Evolutionary conservation across 1,284 basidiomycete genomes (phyloP).

Genomic region (Naganishia albida): DNA sequence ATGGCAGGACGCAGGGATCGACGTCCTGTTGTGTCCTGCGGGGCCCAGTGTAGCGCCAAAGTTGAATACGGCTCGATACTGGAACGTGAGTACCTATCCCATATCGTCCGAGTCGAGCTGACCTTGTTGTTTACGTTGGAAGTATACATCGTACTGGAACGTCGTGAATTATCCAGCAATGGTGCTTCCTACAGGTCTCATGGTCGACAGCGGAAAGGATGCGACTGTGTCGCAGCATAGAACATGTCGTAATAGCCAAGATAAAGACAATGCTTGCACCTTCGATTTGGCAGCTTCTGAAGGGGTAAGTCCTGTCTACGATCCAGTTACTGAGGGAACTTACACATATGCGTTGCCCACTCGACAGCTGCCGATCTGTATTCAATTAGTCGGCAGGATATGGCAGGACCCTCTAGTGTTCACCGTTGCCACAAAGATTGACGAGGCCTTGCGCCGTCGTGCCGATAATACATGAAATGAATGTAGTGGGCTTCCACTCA

Average conservation of each 20-base stretch:
- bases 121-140: constrained; percentile 10
- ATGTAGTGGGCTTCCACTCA: too few species aligned
- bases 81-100: constrained; percentile 30
- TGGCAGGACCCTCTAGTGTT: constrained; percentile 37
- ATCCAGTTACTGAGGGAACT: not conserved
- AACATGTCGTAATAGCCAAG: constrained; percentile 37
- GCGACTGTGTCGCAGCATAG: constrained; percentile 20
- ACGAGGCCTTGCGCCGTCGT: constrained; percentile 3
- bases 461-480: too few species aligned
- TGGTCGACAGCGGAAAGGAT: constrained; percentile 58
- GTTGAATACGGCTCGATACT: constrained; percentile 46
- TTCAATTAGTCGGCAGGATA: constrained; percentile 36
- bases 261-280: constrained; percentile 38
- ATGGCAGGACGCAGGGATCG: constrained; percentile 40
- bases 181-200: constrained; percentile 66
- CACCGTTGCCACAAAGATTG: constrained; percentile 30
- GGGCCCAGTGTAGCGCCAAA: constrained; percentile 45
- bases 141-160: constrained; percentile 70
- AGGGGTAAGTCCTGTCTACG: constrained; percentile 36
- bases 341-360: not conserved
- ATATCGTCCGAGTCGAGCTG: not conserved
- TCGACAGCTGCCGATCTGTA: constrained; percentile 35
- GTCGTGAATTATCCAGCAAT: constrained; percentile 66
- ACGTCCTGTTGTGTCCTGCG: constrained; percentile 48
- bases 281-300: constrained; percentile 10